phyloP scores from a whole-genome alignment of 1,284 basidiomycete species.

The Boletellus deceptivus region DNA sequence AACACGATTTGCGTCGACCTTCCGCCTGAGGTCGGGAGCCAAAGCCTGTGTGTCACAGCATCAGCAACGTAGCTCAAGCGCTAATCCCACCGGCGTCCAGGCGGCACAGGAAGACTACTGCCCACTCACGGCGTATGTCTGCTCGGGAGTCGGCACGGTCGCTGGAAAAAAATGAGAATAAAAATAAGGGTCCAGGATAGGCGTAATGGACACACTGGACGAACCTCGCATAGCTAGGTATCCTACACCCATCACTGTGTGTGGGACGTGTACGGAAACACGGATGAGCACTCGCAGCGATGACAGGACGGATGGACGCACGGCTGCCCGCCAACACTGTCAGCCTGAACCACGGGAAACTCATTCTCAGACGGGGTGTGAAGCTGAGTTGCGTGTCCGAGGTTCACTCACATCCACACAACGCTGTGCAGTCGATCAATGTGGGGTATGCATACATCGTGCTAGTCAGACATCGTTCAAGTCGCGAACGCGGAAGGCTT shows the following conservation, averaged over 20 bases:
- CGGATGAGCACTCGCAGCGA: slow-evolving; percentile 9
- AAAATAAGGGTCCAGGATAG: not conserved
- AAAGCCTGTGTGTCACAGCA: slow-evolving; percentile 44
- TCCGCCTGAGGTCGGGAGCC: slow-evolving; percentile 64
- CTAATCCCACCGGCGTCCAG: not conserved
- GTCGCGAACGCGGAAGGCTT: slow-evolving; percentile 16
- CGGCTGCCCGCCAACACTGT: slow-evolving; percentile 44
- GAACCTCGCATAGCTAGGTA: slow-evolving; percentile 65
- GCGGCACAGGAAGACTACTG: not conserved
- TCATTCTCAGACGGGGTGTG: slow-evolving; percentile 19
- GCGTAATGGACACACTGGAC: slow-evolving; percentile 19
- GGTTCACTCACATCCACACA: not conserved
- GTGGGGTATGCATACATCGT: slow-evolving; percentile 1
- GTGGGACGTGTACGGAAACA: not conserved
- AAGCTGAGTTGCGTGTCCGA: no score
- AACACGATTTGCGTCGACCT: slow-evolving; percentile 62
- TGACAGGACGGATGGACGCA: slow-evolving; percentile 35
- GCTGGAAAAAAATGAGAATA: slow-evolving; percentile 37
- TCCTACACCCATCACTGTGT: slow-evolving; percentile 57
- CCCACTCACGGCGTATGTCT: slow-evolving; percentile 37
- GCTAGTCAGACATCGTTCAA: slow-evolving; percentile 6
- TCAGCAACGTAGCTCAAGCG: not conserved
- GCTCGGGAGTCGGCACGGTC: slow-evolving; percentile 51
- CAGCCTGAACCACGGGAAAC: slow-evolving; percentile 55
- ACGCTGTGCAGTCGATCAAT: slow-evolving; percentile 21